Evolutionary conservation across 2,329 filamentous ascomycete species (phyloP).

Genomic region (Colletotrichum sp.): DNA sequence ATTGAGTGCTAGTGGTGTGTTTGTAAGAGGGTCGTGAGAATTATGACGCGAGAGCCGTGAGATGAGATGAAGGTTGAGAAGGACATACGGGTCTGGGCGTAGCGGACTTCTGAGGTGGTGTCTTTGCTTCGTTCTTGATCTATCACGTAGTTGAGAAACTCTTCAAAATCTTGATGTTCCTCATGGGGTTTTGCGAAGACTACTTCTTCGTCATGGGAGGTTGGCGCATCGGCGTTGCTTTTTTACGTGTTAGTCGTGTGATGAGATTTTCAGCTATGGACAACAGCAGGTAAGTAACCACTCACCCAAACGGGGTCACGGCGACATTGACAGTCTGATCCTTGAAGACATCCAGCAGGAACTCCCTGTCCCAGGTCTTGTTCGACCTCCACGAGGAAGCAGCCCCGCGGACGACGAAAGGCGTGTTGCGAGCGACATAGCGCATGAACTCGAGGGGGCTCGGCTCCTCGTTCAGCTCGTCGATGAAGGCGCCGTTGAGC

Average conservation of each 20-base stretch:
- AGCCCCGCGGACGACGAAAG: constrained; percentile 72
- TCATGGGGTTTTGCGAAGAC: constrained; percentile 78
- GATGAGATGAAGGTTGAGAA: background rate
- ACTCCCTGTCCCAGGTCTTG: constrained; percentile 65
- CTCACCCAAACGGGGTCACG: constrained; percentile 74
- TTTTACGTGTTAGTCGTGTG: background rate
- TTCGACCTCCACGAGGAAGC: constrained; percentile 68
- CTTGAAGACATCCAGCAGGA: constrained; percentile 60
- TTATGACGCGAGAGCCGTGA: background rate
- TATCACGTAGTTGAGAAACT: constrained; percentile 67
- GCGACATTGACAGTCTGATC: constrained; percentile 73
- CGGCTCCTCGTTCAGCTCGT: constrained; percentile 68
- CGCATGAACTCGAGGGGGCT: constrained; percentile 82
- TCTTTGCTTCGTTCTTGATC: constrained; percentile 28
- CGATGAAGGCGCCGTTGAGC: constrained; percentile 66
- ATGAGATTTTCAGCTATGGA: background rate
- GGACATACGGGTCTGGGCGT: constrained; percentile 73
- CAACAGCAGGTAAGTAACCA: background rate
- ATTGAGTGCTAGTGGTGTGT: background rate
- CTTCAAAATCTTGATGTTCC: constrained; percentile 63
- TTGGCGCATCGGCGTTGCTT: constrained; percentile 60
- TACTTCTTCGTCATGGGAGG: constrained; percentile 34
- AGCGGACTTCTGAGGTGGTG: constrained; percentile 58
- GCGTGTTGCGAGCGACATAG: constrained; percentile 74
- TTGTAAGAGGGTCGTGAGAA: background rate